phyloP scores from a whole-genome alignment of 495 filamentous ascomycete species.

The Sabuloglossum arenarium region DNA sequence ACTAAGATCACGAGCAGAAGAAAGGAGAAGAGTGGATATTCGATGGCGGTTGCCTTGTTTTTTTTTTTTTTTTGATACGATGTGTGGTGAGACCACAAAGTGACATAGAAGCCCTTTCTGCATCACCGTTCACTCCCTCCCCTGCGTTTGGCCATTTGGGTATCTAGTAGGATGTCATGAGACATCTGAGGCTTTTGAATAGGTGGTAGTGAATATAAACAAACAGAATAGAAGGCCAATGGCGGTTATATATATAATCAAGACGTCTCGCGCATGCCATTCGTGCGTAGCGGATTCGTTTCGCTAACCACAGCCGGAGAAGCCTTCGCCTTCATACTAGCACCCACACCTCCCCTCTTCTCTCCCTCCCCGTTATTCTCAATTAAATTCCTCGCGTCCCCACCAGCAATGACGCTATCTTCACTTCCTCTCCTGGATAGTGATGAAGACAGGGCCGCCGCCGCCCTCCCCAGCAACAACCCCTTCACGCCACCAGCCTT shows the following conservation, averaged over 20 bases:
- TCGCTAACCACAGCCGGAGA: background rate
- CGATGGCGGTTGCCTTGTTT: too few species aligned
- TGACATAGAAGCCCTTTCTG: too few species aligned
- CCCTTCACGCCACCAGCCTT: conserved; percentile 61
- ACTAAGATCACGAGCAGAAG: too few species aligned
- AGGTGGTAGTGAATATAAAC: background rate
- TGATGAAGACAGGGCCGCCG: conserved; percentile 4
- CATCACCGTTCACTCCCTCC: too few species aligned
- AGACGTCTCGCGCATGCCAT: background rate
- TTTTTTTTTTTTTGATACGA: too few species aligned
- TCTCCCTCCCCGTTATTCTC: background rate
- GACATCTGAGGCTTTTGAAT: too few species aligned
- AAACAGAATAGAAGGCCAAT: background rate
- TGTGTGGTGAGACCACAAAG: too few species aligned
- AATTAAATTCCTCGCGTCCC: conserved; percentile 14
- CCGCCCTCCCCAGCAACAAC: conserved; percentile 26
- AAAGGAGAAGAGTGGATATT: too few species aligned
- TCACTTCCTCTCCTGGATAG: conserved; percentile 21
- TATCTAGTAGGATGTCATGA: too few species aligned
- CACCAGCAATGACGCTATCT: conserved; percentile 21
- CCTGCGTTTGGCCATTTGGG: too few species aligned
- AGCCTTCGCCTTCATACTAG: background rate
- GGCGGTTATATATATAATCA: background rate
- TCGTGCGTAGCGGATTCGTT: background rate
- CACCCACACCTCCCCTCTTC: background rate